Evolutionary conservation across 345 rosid species (phyloP).

Genomic region (Camelina laxa): DNA sequence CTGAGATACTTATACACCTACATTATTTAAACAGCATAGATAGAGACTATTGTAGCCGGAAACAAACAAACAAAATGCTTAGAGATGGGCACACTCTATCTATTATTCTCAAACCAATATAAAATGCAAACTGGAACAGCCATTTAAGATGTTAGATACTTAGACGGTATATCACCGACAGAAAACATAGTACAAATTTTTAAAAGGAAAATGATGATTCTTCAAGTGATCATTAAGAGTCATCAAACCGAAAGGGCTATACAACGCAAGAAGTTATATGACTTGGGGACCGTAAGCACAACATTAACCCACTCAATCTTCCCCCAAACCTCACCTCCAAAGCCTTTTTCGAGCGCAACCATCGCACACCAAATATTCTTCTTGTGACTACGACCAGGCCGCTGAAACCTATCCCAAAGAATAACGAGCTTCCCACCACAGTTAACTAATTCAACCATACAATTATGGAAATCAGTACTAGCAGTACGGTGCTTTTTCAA

Average conservation of each 20-base stretch:
- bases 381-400: slow-evolving; percentile 16
- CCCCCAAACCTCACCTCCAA: neutral
- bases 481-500: slow-evolving; percentile 14
- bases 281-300: slow-evolving; percentile 22
- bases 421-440: slow-evolving; percentile 28
- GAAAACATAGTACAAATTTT: slow-evolving; percentile 8
- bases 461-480: neutral
- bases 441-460: slow-evolving; percentile 16
- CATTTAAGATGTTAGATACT: neutral
- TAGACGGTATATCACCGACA: neutral
- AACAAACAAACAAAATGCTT: neutral
- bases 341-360: neutral
- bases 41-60: neutral
- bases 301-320: slow-evolving; percentile 16
- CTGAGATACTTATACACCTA: neutral
- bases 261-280: slow-evolving; percentile 8
- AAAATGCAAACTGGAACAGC: neutral
- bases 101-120: neutral
- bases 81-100: neutral
- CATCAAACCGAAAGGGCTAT: slow-evolving; percentile 23
- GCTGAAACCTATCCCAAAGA: slow-evolving; percentile 17
- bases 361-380: slow-evolving; percentile 28
- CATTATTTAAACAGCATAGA: neutral
- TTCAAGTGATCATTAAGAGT: neutral
- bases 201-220: neutral